These are phyloP conservation scores for Solanum bulbocastanum DNA, from an alignment of 257 asterid species.

Conservation along the genomic window DNA sequence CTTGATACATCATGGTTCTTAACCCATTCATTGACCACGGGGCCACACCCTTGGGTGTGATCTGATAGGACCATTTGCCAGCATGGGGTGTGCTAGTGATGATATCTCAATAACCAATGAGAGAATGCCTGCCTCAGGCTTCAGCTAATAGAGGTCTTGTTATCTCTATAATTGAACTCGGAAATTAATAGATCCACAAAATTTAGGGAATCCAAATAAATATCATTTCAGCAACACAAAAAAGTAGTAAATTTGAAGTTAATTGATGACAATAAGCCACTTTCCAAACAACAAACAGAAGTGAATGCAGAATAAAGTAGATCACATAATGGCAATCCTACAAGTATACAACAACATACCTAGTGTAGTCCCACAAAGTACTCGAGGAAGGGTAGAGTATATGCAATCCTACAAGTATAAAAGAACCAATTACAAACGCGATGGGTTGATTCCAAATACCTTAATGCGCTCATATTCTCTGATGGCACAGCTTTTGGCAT, in stretches of 20 bases:
- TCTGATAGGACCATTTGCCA: neutral
- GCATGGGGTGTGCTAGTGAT: neutral
- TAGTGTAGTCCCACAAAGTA: neutral
- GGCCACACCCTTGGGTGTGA: neutral
- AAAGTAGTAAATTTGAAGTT: neutral
- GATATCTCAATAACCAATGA: neutral
- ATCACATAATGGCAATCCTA: neutral
- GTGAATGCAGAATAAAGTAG: neutral
- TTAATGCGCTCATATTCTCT: constrained; percentile 84
- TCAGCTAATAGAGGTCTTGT: neutral
- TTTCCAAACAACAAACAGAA: neutral
- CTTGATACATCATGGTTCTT: neutral
- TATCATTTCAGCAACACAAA: neutral
- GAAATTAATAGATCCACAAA: neutral
- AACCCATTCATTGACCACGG: neutral
- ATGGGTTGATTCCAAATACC: constrained; percentile 31
- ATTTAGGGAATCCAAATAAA: neutral
- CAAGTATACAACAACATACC: neutral
- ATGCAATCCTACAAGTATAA: neutral
- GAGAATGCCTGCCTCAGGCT: neutral
- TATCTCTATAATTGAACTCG: neutral
- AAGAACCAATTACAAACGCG: neutral
- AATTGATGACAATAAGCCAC: neutral
- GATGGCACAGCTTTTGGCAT: constrained; percentile 71
- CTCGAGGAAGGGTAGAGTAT: neutral